These are phyloP conservation scores for Didymella sp. DNA, from an alignment of 2,329 filamentous ascomycete genomes.

Conservation along the genomic window DNA sequence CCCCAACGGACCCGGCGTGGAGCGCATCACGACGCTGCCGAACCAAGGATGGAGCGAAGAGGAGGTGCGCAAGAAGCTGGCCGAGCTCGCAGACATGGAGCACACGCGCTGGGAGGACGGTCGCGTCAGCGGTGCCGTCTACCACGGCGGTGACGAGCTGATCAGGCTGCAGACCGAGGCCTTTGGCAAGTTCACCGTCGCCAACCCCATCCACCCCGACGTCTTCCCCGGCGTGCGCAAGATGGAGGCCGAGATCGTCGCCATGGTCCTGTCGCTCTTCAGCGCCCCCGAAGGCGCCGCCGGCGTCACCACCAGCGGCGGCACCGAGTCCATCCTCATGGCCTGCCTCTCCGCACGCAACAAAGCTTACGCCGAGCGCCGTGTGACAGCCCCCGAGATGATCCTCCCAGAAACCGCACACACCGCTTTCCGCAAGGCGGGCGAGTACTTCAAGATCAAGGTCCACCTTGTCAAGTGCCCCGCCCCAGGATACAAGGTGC, in stretches of 20 bases:
- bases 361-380: slow-evolving; percentile 83
- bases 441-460: slow-evolving; percentile 96
- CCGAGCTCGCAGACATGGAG: slow-evolving; percentile 80
- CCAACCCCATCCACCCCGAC: slow-evolving; percentile 97
- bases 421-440: slow-evolving; percentile 95
- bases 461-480: slow-evolving; percentile 87
- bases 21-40: slow-evolving; percentile 77
- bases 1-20: slow-evolving; percentile 71
- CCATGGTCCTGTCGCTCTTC: slow-evolving; percentile 90
- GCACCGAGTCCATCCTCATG: slow-evolving; percentile 97
- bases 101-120: slow-evolving; percentile 98
- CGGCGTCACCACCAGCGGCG: slow-evolving; percentile 89
- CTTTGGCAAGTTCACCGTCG: slow-evolving; percentile 91
- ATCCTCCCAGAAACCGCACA: slow-evolving; percentile 95
- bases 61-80: slow-evolving; percentile 78
- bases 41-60: slow-evolving; percentile 84
- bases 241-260: slow-evolving; percentile 98
- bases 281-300: slow-evolving; percentile 85
- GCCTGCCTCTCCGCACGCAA: slow-evolving; percentile 89
- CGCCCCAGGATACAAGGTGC: slow-evolving; percentile 83
- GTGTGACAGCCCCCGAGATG: slow-evolving; percentile 95
- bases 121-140: slow-evolving; percentile 91
- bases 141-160: slow-evolving; percentile 87
- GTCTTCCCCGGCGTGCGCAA: slow-evolving; percentile 97
- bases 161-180: slow-evolving; percentile 88